Percentiles rank a stretch among this genome's conserved stretches.
phyloP scores from a whole-genome alignment of 2,329 filamentous ascomycete species.

The Cercospora citrullina region DNA sequence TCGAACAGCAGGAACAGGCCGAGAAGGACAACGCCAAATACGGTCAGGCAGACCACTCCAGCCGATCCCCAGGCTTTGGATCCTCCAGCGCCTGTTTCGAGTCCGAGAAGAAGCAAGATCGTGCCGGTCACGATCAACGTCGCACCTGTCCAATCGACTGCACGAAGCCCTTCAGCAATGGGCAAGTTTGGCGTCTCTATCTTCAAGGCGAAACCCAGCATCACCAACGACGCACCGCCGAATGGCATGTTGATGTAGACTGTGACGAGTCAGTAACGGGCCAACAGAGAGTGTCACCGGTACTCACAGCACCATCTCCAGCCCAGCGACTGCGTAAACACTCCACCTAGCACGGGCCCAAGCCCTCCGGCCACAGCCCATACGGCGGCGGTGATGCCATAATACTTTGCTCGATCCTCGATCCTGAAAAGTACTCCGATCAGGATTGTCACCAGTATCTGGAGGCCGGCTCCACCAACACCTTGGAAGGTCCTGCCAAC shows the following conservation, averaged over 20 bases:
- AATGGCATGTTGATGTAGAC: constrained; percentile 50
- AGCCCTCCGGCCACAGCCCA: constrained; percentile 48
- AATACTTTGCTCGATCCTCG: constrained; percentile 48
- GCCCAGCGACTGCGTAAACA: constrained; percentile 27
- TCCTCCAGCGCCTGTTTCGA: constrained; percentile 54
- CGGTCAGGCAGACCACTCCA: constrained; percentile 56
- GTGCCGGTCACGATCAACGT: constrained; percentile 49
- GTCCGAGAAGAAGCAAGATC: constrained; percentile 54
- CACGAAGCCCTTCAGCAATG: constrained; percentile 60
- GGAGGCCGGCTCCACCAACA: constrained; percentile 49
- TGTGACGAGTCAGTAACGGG: neutral
- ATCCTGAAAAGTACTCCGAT: constrained; percentile 54
- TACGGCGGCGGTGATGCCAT: constrained; percentile 42
- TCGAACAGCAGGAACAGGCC: constrained; percentile 61
- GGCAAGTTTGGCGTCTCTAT: constrained; percentile 65
- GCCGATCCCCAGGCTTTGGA: constrained; percentile 55
- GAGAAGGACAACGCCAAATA: constrained; percentile 52
- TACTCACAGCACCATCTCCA: constrained; percentile 28
- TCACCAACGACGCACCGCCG: constrained; percentile 58
- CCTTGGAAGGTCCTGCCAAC: constrained; percentile 58
- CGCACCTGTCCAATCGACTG: constrained; percentile 63
- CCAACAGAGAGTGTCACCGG: neutral
- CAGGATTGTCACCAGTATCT: constrained; percentile 50
- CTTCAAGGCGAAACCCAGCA: constrained; percentile 63
- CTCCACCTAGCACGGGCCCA: constrained; percentile 49